Evolutionary conservation across 495 filamentous ascomycete species (phyloP).

Genomic region (Tuber umbilicatum): DNA sequence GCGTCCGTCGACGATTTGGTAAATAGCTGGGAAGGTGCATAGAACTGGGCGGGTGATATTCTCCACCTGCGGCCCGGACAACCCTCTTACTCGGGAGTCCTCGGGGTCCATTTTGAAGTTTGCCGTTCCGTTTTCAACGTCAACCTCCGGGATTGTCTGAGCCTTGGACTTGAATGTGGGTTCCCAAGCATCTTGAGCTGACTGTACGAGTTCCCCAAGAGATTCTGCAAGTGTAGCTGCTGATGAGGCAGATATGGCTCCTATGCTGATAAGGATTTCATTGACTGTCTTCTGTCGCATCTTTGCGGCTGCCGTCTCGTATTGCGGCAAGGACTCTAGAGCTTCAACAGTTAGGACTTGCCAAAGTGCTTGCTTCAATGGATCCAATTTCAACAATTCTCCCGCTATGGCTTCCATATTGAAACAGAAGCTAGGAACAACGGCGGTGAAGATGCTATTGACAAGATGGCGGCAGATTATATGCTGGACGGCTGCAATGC

Average conservation of each 20-base stretch:
- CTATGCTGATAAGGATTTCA: neutral
- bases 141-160: neutral
- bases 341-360: neutral
- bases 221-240: neutral
- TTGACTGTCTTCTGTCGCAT: neutral
- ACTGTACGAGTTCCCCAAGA: neutral
- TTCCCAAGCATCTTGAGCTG: neutral
- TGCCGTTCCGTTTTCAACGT: neutral
- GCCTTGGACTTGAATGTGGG: neutral
- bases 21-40: neutral
- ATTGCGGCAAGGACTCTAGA: neutral
- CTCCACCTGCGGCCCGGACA: neutral
- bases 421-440: neutral
- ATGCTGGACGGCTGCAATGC: neutral
- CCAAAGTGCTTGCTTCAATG: neutral
- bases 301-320: neutral
- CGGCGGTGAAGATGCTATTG: neutral
- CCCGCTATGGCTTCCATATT: neutral
- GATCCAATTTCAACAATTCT: constrained; percentile 1
- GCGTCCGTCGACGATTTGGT: neutral
- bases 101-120: constrained; percentile 3
- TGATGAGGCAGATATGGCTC: neutral
- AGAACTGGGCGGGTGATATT: neutral
- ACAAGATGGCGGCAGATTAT: neutral
- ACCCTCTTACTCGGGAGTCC: neutral